phyloP scores from a whole-genome alignment of 176 grass and related monocot species.

The Zizania latifolia region DNA sequence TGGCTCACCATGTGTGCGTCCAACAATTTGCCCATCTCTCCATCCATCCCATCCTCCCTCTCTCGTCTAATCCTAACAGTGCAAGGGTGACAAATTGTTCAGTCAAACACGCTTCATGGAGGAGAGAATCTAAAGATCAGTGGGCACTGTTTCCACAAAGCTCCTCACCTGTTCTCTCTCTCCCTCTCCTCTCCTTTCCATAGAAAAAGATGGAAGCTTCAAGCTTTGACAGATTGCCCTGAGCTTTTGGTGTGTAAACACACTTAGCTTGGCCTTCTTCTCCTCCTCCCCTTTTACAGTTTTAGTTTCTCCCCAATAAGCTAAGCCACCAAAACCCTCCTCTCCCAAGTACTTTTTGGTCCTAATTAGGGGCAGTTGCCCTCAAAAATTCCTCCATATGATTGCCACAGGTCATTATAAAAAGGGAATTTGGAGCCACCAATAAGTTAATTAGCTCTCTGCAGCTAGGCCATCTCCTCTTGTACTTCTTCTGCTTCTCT shows the following conservation, averaged over 20 bases:
- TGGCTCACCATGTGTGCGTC: constrained; percentile 34
- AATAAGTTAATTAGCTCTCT: constrained; percentile 29
- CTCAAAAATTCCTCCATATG: constrained; percentile 42
- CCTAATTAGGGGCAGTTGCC: too few relatives aligned
- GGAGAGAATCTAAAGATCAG: constrained; percentile 78
- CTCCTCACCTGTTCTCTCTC: too few relatives aligned
- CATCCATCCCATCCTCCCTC: constrained; percentile 16
- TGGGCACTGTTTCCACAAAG: constrained; percentile 52
- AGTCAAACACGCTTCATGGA: constrained; percentile 98
- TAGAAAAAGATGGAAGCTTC: constrained; percentile 30
- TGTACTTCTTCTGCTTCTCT: too few relatives aligned
- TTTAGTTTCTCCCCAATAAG: too few relatives aligned
- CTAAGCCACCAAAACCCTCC: too few relatives aligned
- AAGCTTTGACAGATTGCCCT: constrained; percentile 29
- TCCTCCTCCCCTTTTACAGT: too few relatives aligned
- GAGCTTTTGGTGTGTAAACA: constrained; percentile 23
- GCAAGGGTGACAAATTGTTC: constrained; percentile 74
- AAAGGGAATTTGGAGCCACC: constrained; percentile 22
- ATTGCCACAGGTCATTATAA: constrained; percentile 57
- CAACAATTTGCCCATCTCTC: constrained; percentile 36
- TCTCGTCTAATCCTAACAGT: constrained; percentile 66
- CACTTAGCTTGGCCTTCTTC: constrained; percentile 18
- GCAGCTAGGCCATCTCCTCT: constrained; percentile 16
- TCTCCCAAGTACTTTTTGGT: too few relatives aligned
- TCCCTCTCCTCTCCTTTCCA: constrained; percentile 27